Base-by-base conservation (phyloP, 2,329 filamentous ascomycete genomes). In the Ophiosphaerella narmari region DNA sequence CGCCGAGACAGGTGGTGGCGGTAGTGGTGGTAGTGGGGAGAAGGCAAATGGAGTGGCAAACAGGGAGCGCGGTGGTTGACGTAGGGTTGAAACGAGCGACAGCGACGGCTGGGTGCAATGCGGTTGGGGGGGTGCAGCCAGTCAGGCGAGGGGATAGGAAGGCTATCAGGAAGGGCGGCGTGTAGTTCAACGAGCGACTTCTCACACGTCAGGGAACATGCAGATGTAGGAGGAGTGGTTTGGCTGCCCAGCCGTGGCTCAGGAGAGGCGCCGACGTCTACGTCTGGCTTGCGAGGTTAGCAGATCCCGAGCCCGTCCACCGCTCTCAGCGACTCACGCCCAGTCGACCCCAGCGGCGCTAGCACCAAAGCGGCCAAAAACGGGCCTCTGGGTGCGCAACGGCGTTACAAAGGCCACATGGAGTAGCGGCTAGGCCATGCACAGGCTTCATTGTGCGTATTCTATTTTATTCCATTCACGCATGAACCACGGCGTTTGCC, bases 51-150 rank as follows among this genome's bases (percentile, higher is more conserved):
- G 46, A 39, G 43, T 39, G 21, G 46, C 43, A 36, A 47, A 56
- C 43, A 48, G 38, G 31, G 24, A 35, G 50, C 38, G 57, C 45
- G 42, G 42, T 58, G 55, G 45, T 55, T 61, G 58, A 60, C 51
- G 62, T 57, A 52, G 44, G 50, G 43, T 51, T 59, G 61, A 66
- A 66, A 65, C 65, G 66, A 70, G 65, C 52, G 65, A 65, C 63
- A 48, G 56, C 18, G 18, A 21, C 18, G 18, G 18, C 18, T 21
- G 18, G 26, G 26, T 29, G 26, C 26, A 29, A 11, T 29, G 18
- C 18, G 18, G 18, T 21, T 21, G 4, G 18, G 18, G 18, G 18
- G 18, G 18, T 21, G 18, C 18, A 21, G 18, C 18, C 18, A 21
- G 37, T n/a, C 37, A n/a, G 31, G 31, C 13, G 29, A 32, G 31